Conservation (phyloP, 352 stramenopile genomes). For the Pythium myriotylum region DNA sequence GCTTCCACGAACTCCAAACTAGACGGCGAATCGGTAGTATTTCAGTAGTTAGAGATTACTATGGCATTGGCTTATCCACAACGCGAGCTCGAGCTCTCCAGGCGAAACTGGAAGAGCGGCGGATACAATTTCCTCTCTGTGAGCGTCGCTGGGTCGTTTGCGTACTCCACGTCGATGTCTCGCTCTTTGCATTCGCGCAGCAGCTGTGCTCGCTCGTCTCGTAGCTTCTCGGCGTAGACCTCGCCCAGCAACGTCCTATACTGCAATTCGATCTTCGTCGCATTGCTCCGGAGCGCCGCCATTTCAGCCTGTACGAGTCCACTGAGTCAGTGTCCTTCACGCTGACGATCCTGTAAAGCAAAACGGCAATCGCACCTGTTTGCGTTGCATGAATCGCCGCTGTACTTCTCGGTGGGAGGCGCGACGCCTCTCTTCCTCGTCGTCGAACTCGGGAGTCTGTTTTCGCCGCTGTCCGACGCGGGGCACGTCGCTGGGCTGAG, state of each 20-base stretch:
- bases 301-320: slow-evolving; percentile 1
- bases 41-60: no score
- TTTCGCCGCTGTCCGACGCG: background rate
- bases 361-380: no score
- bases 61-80: no score
- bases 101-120: no score
- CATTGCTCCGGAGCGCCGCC: background rate
- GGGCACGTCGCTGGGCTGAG: background rate
- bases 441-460: background rate
- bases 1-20: no score
- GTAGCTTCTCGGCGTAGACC: background rate
- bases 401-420: slow-evolving; percentile 9
- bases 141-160: background rate
- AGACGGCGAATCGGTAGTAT: no score
- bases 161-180: background rate
- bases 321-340: no score
- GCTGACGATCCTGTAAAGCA: no score
- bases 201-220: background rate
- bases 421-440: background rate
- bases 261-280: background rate
- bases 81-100: no score
- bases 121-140: background rate
- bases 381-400: slow-evolving; percentile 4
- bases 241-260: background rate
- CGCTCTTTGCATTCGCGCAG: background rate